A percentile compares a stretch with the other conserved stretches of the same genome.
Conservation (phyloP, 768 basidiomycete genomes). For the Termitomyces sp. region DNA sequence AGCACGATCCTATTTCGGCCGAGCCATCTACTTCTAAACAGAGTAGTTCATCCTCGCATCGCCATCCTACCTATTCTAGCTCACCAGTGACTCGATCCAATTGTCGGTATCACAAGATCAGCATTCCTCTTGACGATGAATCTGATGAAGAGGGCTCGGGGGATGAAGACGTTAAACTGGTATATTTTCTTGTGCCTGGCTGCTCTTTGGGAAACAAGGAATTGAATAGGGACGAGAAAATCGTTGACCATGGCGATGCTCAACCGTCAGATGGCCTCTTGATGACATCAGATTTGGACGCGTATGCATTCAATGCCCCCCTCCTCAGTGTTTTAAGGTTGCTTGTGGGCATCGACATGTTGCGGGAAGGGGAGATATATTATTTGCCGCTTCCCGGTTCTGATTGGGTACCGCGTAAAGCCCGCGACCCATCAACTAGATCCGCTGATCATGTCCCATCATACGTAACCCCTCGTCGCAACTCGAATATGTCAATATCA, state of each 20-base stretch:
- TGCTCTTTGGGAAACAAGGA: slow-evolving; percentile 56
- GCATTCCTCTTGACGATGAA: slow-evolving; percentile 36
- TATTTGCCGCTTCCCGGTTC: slow-evolving; percentile 53
- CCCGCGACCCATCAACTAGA: neutral
- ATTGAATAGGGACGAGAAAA: slow-evolving; percentile 55
- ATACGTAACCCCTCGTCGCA: slow-evolving; percentile 22
- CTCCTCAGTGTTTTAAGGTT: slow-evolving; percentile 53
- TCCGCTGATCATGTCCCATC: slow-evolving; percentile 11
- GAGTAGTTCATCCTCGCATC: slow-evolving; percentile 10
- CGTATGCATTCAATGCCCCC: slow-evolving; percentile 44
- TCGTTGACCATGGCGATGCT: slow-evolving; percentile 56
- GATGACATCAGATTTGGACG: slow-evolving; percentile 44
- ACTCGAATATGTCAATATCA: slow-evolving; percentile 15
- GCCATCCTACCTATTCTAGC: slow-evolving; percentile 20
- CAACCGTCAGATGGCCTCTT: slow-evolving; percentile 41
- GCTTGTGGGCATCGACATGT: slow-evolving; percentile 58
- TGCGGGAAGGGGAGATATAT: slow-evolving; percentile 61
- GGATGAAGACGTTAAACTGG: slow-evolving; percentile 44
- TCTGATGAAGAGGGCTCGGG: slow-evolving; percentile 11
- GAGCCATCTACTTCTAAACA: slow-evolving; percentile 15
- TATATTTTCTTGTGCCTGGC: slow-evolving; percentile 65
- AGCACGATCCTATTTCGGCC: slow-evolving; percentile 10
- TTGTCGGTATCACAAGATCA: slow-evolving; percentile 67
- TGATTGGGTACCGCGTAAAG: slow-evolving; percentile 23
- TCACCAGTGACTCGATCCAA: slow-evolving; percentile 63